These are phyloP conservation scores for Polyplosphaeria fusca DNA, from an alignment of 495 filamentous ascomycete genomes.

Conservation along the genomic window DNA sequence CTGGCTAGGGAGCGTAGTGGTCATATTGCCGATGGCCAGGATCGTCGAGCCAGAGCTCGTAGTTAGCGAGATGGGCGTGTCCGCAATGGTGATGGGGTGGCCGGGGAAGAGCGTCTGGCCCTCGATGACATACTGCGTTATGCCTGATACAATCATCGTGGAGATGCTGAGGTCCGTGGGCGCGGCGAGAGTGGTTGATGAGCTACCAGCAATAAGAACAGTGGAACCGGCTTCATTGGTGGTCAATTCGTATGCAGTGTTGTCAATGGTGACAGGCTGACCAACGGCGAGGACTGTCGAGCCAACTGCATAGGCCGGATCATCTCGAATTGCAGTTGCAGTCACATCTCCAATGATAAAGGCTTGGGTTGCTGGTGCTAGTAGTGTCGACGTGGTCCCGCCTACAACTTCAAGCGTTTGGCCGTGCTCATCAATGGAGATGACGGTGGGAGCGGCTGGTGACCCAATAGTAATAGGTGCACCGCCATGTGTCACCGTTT, in stretches of 20 bases:
- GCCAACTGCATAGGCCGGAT: slow-evolving; percentile 7
- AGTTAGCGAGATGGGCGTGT: slow-evolving; percentile 1
- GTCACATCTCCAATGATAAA: slow-evolving; percentile 14
- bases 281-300: slow-evolving; percentile 4
- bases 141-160: slow-evolving; percentile 3
- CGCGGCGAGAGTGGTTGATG: slow-evolving; percentile 7
- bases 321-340: background rate
- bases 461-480: slow-evolving; percentile 18
- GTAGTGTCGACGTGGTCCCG: background rate
- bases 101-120: slow-evolving; percentile 18
- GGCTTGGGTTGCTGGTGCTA: background rate
- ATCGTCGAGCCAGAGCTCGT: slow-evolving; percentile 3
- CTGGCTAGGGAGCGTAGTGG: background rate
- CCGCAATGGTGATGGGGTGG: slow-evolving; percentile 18
- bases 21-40: slow-evolving; percentile 9
- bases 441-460: background rate
- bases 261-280: slow-evolving; percentile 23
- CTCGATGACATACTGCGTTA: slow-evolving; percentile 16
- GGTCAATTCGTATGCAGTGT: slow-evolving; percentile 5
- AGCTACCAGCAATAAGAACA: slow-evolving; percentile 8
- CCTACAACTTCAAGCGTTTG: slow-evolving; percentile 12
- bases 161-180: background rate
- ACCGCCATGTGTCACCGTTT: slow-evolving; percentile 12
- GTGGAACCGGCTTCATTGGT: slow-evolving; percentile 14
- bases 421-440: slow-evolving; percentile 9